Conservation (phyloP, 495 filamentous ascomycete species). For the Gamarada debralockiae region DNA sequence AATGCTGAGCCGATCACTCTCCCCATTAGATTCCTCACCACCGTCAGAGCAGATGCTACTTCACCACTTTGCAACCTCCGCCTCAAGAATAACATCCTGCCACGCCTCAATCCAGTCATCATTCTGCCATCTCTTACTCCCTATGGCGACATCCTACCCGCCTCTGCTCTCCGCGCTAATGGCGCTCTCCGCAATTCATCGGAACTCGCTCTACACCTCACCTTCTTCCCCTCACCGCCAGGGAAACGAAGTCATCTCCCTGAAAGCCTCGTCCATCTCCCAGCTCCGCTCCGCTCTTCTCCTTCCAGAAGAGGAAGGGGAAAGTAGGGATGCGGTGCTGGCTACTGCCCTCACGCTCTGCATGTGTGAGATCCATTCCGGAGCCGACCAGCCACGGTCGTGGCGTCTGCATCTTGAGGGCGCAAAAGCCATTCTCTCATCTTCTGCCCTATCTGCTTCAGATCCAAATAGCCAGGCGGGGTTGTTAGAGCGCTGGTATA, state of each 20-base stretch:
- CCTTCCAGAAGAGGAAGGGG: not conserved
- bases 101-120: not conserved
- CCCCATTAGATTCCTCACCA: not conserved
- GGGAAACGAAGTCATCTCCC: too few relatives aligned
- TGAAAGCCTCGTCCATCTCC: too few relatives aligned
- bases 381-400: not conserved
- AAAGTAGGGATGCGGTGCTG: not conserved
- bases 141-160: not conserved
- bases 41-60: not conserved
- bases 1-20: not conserved
- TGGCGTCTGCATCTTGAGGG: conserved; percentile 6
- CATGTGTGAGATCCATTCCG: conserved; percentile 6
- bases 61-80: not conserved
- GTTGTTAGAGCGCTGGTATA: too few relatives aligned
- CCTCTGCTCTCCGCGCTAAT: not conserved
- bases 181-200: not conserved
- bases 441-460: not conserved
- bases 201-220: not conserved
- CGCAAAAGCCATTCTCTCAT: not conserved
- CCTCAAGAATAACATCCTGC: not conserved
- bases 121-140: not conserved
- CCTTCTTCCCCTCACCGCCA: too few relatives aligned
- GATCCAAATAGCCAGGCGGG: too few relatives aligned
- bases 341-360: conserved; percentile 7
- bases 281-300: not conserved